phyloP scores from a whole-genome alignment of 1,139 yeast genomes.

The Yamadazyma conglobata region DNA sequence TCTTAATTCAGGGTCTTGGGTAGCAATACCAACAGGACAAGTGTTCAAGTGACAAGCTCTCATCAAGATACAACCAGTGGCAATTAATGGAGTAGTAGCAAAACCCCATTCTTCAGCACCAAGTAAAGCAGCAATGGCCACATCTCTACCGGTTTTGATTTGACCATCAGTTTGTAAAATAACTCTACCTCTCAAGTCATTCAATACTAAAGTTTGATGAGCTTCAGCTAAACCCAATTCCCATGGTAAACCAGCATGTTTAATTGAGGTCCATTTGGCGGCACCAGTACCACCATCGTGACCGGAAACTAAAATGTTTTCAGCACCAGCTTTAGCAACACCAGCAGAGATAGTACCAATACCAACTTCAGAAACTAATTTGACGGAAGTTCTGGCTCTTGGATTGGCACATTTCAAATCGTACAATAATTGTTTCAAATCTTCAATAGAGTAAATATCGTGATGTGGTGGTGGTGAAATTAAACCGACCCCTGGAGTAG shows the following conservation, averaged over 20 bases:
- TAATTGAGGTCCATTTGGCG: constrained; percentile 94
- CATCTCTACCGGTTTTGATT: constrained; percentile 91
- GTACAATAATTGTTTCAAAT: constrained; percentile 91
- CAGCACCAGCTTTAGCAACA: constrained; percentile 98
- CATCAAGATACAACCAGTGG: constrained; percentile 97
- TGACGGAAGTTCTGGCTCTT: constrained; percentile 93
- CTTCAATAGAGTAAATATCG: constrained; percentile 97
- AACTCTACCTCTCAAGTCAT: constrained; percentile 93
- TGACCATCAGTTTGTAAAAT: constrained; percentile 97
- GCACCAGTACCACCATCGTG: constrained; percentile 99
- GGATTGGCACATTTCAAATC: constrained; percentile 97
- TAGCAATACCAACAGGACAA: constrained; percentile 98
- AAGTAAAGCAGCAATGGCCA: constrained; percentile 89
- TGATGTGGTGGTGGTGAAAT: constrained; percentile 99
- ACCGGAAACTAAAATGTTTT: constrained; percentile 91
- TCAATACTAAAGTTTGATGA: constrained; percentile 93
- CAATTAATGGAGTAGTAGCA: constrained; percentile 95
- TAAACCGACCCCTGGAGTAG: constrained; percentile 95
- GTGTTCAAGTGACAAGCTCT: constrained; percentile 90
- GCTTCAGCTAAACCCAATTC: constrained; percentile 98
- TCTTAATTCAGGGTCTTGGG: constrained; percentile 94
- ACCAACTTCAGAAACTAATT: constrained; percentile 96
- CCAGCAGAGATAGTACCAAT: constrained; percentile 99
- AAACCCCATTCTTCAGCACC: constrained; percentile 99
- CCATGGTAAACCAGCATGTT: constrained; percentile 98